A percentile compares a stretch with the other conserved stretches of the same genome.
Conservation (phyloP, 495 filamentous ascomycete genomes). For the Ascodesmis nigricans region DNA sequence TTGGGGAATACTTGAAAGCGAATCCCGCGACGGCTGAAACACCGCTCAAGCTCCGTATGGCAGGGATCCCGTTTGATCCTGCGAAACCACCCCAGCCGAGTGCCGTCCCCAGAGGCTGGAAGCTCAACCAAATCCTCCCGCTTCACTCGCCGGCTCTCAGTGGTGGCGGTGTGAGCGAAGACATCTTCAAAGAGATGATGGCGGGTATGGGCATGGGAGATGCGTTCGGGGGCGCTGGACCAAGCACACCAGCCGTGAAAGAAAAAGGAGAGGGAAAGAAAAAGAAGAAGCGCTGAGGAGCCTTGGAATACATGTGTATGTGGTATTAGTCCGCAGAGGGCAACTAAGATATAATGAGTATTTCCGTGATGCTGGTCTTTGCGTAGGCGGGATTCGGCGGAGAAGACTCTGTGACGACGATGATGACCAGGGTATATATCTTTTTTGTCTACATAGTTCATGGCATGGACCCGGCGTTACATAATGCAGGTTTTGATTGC, state of each 20-base stretch:
- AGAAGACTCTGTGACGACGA: too few relatives aligned
- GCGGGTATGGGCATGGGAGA: constrained; percentile 54
- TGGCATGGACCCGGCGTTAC: too few relatives aligned
- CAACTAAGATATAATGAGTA: too few relatives aligned
- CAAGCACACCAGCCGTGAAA: constrained; percentile 24
- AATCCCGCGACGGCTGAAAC: constrained; percentile 56
- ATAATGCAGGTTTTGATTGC: too few relatives aligned
- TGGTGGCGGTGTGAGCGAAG: constrained; percentile 86
- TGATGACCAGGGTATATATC: too few relatives aligned
- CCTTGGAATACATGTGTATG: too few relatives aligned
- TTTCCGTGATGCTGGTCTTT: too few relatives aligned
- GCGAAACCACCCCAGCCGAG: constrained; percentile 45
- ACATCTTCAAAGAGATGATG: constrained; percentile 96
- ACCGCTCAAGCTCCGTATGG: constrained; percentile 41
- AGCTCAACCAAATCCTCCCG: constrained; percentile 62
- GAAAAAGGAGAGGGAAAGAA: constrained; percentile 31
- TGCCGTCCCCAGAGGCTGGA: constrained; percentile 75
- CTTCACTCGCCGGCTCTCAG: constrained; percentile 72
- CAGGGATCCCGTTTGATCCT: constrained; percentile 39
- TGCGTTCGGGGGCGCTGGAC: constrained; percentile 24
- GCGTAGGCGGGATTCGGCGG: too few relatives aligned
- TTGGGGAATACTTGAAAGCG: constrained; percentile 47
- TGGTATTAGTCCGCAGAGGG: too few relatives aligned
- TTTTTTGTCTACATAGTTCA: too few relatives aligned
- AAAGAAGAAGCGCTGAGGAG: constrained; percentile 22